Percentiles rank a stretch among this genome's conserved stretches.
These are phyloP conservation scores for Priceomyces fermenticarens DNA, from an alignment of 805 yeast genomes.

Conservation along the genomic window DNA sequence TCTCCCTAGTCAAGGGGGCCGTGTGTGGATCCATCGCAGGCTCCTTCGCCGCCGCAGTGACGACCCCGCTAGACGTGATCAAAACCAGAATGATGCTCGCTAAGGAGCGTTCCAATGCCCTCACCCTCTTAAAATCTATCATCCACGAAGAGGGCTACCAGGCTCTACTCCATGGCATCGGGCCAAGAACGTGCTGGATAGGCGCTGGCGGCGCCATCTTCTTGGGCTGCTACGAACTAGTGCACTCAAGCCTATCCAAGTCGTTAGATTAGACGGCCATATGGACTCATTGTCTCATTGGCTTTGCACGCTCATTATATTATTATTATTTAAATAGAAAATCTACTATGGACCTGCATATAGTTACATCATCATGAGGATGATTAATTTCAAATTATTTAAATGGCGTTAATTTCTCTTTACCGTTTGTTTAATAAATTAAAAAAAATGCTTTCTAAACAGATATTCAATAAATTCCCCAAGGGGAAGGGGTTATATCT, in stretches of 20 bases:
- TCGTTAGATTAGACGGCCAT: too few relatives aligned
- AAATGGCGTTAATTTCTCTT: neutral
- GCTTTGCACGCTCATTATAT: too few relatives aligned
- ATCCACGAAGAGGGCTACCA: slow-evolving; percentile 68
- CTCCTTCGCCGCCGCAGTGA: slow-evolving; percentile 74
- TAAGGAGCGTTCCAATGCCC: slow-evolving; percentile 45
- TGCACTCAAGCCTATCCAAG: slow-evolving; percentile 27
- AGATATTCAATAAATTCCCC: slow-evolving; percentile 5
- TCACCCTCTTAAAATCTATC: slow-evolving; percentile 49
- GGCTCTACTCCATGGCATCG: slow-evolving; percentile 80
- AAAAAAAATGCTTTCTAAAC: slow-evolving; percentile 5
- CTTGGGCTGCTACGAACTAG: slow-evolving; percentile 87
- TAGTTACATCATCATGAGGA: slow-evolving; percentile 1
- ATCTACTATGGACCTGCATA: too few relatives aligned
- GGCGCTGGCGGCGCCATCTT: slow-evolving; percentile 98
- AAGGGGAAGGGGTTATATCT: slow-evolving; percentile 3
- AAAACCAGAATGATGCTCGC: slow-evolving; percentile 85
- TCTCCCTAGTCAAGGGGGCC: slow-evolving; percentile 74
- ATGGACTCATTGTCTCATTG: too few relatives aligned
- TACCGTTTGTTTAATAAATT: neutral
- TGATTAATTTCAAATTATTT: neutral
- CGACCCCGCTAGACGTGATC: slow-evolving; percentile 77
- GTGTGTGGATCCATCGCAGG: slow-evolving; percentile 81
- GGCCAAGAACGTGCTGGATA: slow-evolving; percentile 97
- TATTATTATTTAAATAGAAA: too few relatives aligned